phyloP scores from a whole-genome alignment of 2,329 filamentous ascomycete species.

The Teratosphaeria destructans region DNA sequence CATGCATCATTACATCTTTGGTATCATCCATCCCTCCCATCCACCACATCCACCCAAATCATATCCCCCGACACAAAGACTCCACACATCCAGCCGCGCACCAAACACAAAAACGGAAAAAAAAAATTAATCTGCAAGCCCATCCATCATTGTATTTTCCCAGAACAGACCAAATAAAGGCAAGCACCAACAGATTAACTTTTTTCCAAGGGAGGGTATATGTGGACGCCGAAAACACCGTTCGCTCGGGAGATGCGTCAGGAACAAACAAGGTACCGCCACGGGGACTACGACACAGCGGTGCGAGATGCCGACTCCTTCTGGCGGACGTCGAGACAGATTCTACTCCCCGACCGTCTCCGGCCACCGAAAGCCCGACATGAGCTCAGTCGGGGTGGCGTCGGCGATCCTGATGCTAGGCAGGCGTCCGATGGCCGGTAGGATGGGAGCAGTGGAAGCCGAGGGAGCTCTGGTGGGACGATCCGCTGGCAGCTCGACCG shows the following conservation, averaged over 20 bases:
- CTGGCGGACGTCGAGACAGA: background rate
- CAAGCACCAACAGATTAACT: no score
- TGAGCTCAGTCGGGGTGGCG: slow-evolving; percentile 22
- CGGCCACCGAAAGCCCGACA: slow-evolving; percentile 1
- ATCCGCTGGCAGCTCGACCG: background rate
- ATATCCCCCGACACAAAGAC: background rate
- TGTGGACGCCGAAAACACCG: background rate
- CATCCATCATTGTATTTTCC: no score
- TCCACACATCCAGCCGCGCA: background rate
- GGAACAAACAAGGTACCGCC: no score
- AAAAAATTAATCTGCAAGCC: background rate
- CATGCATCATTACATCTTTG: slow-evolving; percentile 1
- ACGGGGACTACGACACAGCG: no score
- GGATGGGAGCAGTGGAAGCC: slow-evolving; percentile 15
- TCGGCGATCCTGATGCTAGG: slow-evolving; percentile 36
- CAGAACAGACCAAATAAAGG: no score
- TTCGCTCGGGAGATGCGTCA: background rate
- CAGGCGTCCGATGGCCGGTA: slow-evolving; percentile 31
- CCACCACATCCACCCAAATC: background rate
- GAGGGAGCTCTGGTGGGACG: background rate
- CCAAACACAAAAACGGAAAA: no score
- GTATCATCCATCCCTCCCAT: background rate
- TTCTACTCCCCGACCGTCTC: background rate
- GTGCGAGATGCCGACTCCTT: no score
- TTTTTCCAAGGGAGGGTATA: no score